Percentiles rank a stretch among this genome's conserved stretches.
Evolutionary conservation across 305 asterid genomes (phyloP).

Genomic region (Striga hermonthica): DNA sequence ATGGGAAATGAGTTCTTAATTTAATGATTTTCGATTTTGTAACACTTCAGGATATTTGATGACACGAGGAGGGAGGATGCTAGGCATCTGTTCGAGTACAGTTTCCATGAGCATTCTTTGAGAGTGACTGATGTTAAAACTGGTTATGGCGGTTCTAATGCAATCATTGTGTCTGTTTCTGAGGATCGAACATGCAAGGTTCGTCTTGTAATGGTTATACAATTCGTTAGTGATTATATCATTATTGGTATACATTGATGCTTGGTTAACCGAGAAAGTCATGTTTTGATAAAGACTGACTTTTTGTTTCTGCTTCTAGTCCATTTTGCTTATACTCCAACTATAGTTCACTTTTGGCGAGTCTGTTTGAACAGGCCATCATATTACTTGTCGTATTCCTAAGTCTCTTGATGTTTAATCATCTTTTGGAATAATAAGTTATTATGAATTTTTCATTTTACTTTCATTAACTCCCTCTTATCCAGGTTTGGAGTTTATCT

Average conservation of each 20-base stretch:
- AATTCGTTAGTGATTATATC: slow-evolving; percentile 10
- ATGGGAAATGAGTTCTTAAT: slow-evolving; percentile 8
- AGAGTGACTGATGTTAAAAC: slow-evolving; percentile 70
- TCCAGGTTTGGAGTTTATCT: slow-evolving; percentile 87
- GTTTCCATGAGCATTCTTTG: slow-evolving; percentile 74
- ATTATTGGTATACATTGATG: neutral
- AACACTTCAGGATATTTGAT: slow-evolving; percentile 65
- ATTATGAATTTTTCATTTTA: slow-evolving; percentile 10
- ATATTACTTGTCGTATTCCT: slow-evolving; percentile 1
- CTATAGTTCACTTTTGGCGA: too few relatives aligned
- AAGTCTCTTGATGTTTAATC: slow-evolving; percentile 21
- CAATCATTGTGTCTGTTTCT: slow-evolving; percentile 76
- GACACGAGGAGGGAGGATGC: slow-evolving; percentile 53
- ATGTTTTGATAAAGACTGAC: too few relatives aligned
- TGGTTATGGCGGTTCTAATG: slow-evolving; percentile 75
- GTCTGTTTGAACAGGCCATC: neutral
- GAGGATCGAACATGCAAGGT: slow-evolving; percentile 99
- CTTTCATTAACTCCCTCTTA: slow-evolving; percentile 12
- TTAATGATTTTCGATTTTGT: slow-evolving; percentile 22
- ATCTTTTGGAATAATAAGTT: neutral
- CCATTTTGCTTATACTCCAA: too few relatives aligned
- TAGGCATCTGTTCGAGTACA: slow-evolving; percentile 59
- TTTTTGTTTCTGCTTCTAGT: too few relatives aligned
- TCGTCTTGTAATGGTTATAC: slow-evolving; percentile 11
- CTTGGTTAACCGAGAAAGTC: neutral